Conservation (phyloP, 441 rosid species). For the Flueggea neowawraea region DNA sequence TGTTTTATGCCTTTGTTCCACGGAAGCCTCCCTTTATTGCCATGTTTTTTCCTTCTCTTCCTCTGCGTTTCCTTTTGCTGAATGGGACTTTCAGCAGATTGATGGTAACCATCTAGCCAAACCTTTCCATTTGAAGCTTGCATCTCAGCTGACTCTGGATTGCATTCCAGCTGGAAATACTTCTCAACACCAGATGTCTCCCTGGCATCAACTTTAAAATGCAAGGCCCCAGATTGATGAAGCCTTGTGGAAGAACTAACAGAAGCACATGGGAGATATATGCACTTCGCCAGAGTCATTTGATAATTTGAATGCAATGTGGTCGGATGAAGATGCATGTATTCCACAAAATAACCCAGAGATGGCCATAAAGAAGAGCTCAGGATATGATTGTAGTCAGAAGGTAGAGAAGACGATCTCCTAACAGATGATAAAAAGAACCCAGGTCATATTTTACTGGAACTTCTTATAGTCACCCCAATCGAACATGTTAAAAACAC, state of each 20-base stretch:
- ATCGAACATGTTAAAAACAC: background rate
- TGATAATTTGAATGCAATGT: constrained; percentile 13
- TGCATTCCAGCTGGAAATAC: constrained; percentile 11
- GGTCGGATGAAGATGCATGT: constrained; percentile 15
- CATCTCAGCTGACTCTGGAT: constrained; percentile 15
- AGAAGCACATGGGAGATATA: constrained; percentile 10
- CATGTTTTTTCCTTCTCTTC: constrained; percentile 59
- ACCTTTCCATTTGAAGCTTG: constrained; percentile 17
- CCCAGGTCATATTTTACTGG: background rate
- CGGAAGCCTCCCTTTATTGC: constrained; percentile 78
- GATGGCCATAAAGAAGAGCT: constrained; percentile 17
- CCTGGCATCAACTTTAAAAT: constrained; percentile 16
- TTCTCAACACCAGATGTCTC: constrained; percentile 24
- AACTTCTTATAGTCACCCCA: background rate
- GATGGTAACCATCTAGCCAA: constrained; percentile 12
- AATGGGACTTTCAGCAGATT: constrained; percentile 8
- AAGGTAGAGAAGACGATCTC: constrained; percentile 29
- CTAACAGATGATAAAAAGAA: constrained; percentile 19
- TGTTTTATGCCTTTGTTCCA: constrained; percentile 89
- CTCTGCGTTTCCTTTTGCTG: constrained; percentile 37
- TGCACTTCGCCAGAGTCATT: constrained; percentile 15
- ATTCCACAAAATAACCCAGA: constrained; percentile 15
- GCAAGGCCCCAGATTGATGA: constrained; percentile 22
- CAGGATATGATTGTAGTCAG: constrained; percentile 8
- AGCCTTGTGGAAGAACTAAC: constrained; percentile 21